These are phyloP conservation scores for Linaria vulgaris DNA, from an alignment of 257 asterid species.

Conservation along the genomic window DNA sequence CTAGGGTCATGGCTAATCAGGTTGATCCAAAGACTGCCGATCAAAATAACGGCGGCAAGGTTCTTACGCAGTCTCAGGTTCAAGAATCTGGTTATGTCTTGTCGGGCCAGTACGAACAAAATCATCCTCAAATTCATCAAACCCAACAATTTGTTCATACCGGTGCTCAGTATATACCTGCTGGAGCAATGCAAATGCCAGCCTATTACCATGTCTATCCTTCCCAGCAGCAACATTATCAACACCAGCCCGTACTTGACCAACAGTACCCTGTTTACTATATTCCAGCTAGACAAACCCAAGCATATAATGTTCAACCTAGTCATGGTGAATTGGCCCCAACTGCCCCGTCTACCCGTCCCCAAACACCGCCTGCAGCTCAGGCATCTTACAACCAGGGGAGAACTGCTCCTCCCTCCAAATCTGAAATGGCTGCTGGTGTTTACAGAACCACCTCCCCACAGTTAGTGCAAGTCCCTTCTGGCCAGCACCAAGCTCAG, in stretches of 20 bases:
- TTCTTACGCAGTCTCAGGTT: conserved; percentile 60
- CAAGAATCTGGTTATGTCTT: conserved; percentile 58
- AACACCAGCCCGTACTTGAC: conserved; percentile 55
- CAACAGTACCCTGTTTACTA: conserved; percentile 74
- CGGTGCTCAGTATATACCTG: conserved; percentile 61
- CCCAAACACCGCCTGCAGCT: conserved; percentile 56
- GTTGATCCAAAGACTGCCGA: conserved; percentile 49
- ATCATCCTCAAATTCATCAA: conserved; percentile 66
- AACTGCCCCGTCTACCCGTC: conserved; percentile 48
- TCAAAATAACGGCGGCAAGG: conserved; percentile 37
- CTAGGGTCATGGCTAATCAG: conserved; percentile 43
- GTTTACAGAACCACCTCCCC: conserved; percentile 57
- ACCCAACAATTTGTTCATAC: conserved; percentile 68
- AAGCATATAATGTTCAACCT: conserved; percentile 58
- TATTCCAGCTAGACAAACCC: conserved; percentile 61
- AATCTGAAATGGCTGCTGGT: conserved; percentile 64
- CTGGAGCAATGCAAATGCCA: conserved; percentile 52
- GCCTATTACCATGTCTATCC: conserved; percentile 71
- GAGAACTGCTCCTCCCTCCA: conserved; percentile 44
- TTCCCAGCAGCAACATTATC: conserved; percentile 63
- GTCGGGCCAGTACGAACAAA: conserved; percentile 58
- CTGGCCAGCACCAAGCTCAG: conserved; percentile 53
- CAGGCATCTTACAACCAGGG: conserved; percentile 46
- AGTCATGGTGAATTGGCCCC: conserved; percentile 50
- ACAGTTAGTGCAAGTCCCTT: conserved; percentile 59